Conservation (phyloP, 345 rosid genomes). For the Microcos paniculata region DNA sequence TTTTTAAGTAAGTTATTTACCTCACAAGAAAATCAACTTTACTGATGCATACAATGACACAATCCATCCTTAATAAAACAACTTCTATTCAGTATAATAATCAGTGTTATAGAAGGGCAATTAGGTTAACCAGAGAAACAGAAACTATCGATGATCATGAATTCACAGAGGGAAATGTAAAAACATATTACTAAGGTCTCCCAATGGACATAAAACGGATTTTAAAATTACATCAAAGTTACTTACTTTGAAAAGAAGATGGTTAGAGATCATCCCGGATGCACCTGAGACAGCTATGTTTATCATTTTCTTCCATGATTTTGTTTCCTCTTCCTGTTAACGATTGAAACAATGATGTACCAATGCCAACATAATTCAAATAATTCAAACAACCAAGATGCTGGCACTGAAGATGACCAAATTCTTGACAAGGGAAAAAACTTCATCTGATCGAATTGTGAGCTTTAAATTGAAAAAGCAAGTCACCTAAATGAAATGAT, state of each 20-base stretch:
- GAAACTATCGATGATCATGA: neutral
- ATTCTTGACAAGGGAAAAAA: neutral
- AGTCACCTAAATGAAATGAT: neutral
- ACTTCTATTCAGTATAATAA: neutral
- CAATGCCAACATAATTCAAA: neutral
- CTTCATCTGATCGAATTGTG: neutral
- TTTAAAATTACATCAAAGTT: no score
- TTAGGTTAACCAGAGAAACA: neutral
- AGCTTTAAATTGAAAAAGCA: neutral
- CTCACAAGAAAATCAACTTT: neutral
- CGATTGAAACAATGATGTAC: neutral
- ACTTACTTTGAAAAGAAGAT: no score
- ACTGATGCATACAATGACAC: neutral
- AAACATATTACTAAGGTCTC: neutral
- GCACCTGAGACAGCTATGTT: no score
- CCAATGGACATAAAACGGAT: no score
- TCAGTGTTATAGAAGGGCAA: neutral
- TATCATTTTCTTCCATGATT: no score
- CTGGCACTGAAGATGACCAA: neutral
- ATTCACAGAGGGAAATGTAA: neutral
- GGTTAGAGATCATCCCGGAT: no score
- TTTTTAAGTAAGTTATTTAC: neutral
- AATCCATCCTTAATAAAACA: neutral
- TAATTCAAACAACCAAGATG: neutral
- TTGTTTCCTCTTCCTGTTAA: no score